Evolutionary conservation across 1,284 basidiomycete species (phyloP).

Genomic region (Tilletia caries): DNA sequence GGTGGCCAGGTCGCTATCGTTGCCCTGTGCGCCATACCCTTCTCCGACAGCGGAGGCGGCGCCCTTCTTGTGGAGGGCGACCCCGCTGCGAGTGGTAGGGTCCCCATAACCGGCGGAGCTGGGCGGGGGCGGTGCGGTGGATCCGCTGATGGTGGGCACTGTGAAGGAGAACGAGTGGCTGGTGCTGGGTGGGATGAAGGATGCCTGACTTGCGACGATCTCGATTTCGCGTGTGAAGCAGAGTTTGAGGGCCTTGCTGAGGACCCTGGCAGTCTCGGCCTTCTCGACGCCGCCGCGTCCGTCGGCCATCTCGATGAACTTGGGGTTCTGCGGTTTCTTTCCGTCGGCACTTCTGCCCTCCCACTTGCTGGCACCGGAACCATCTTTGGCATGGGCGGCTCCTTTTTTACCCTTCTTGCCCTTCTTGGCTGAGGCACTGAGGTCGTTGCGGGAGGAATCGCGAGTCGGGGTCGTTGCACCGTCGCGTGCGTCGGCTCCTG

Average conservation of each 20-base stretch:
- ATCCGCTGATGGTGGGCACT: constrained; percentile 34
- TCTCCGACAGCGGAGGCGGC: constrained; percentile 56
- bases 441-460: too few relatives aligned
- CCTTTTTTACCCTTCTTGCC: constrained; percentile 5
- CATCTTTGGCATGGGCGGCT: constrained; percentile 20
- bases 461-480: not conserved
- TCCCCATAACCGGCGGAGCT: constrained; percentile 16
- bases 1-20: constrained; percentile 48
- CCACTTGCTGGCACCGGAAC: constrained; percentile 24
- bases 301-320: constrained; percentile 49
- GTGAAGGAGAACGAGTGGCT: constrained; percentile 86
- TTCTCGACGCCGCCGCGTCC: constrained; percentile 42
- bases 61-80: constrained; percentile 37
- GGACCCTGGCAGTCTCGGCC: constrained; percentile 42
- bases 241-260: constrained; percentile 58
- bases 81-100: constrained; percentile 16
- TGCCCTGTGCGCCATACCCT: constrained; percentile 61
- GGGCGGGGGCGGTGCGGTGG: constrained; percentile 25
- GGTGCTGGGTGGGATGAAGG: constrained; percentile 63
- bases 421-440: not conserved
- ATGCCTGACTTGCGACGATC: constrained; percentile 57
- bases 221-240: constrained; percentile 89
- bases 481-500: not conserved
- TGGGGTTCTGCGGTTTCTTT: constrained; percentile 39
- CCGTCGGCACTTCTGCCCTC: constrained; percentile 29